Base-by-base conservation (phyloP, 352 stramenopile genomes). In the Phytophthora uliginosa region DNA sequence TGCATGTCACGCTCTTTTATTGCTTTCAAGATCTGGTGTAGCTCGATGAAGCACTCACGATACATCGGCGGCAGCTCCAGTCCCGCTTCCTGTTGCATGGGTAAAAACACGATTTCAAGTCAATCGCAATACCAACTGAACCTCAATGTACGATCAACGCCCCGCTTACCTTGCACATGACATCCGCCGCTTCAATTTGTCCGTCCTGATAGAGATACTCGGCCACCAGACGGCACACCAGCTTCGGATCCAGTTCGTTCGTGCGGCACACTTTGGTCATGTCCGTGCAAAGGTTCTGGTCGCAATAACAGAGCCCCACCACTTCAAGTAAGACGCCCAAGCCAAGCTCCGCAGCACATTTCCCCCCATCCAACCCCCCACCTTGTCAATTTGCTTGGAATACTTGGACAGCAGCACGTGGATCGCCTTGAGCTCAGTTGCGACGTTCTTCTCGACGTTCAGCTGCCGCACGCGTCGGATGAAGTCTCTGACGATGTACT, bases 121-220 rank as follows among this genome's bases (percentile, higher is more conserved):
- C 36, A 8, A n/a, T 31, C 47, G 7, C 10, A 54, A 28, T 2
- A 18, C 2, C 17, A 47, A 47, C 38, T 47, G 15, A 47, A n/a
- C 17, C 18, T 36, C 22, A 48, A 18, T 18, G 36, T 42, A 42
- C 26, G 26, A 31, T 18, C 36, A 18, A 18, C 12, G 40, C 12
- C 1, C 12, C 24, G 63, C 22, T 60, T 50, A 93, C 87, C 65
- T 88, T 82, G 79, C 87, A 94, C 65, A 95, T 78, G 9, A 78
- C 68, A 67, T 95, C 87, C 1, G 85, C 87, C 3, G 84, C 87
- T 12, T 91, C 79, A 45, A 95, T 90, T 65, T 95, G 87, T 1
- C 87, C 87, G 42, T 95, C 84, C 22, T 93, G 87, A 48, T 95
- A 95, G 7, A 95, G 78, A 76, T 95, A 92, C 53, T 95, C 87